These are phyloP conservation scores for Aspergillus aculeatinus DNA, from an alignment of 2,329 filamentous ascomycete species.

Conservation along the genomic window DNA sequence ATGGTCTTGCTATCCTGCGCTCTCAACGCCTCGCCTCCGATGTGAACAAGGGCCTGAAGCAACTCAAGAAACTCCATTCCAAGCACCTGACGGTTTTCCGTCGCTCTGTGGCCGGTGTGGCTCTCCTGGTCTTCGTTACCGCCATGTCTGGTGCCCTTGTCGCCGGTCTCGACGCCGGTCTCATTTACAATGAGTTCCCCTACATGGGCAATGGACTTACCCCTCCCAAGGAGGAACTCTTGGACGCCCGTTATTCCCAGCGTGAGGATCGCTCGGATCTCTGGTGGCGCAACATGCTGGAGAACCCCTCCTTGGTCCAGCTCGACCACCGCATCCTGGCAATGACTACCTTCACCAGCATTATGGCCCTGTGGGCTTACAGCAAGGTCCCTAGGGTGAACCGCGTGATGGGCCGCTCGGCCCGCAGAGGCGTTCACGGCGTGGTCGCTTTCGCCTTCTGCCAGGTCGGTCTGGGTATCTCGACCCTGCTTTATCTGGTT, in stretches of 20 bases:
- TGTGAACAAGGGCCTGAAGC: slow-evolving; percentile 61
- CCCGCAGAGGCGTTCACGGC: slow-evolving; percentile 69
- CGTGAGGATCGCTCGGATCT: slow-evolving; percentile 75
- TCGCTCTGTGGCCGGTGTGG: slow-evolving; percentile 67
- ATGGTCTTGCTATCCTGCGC: slow-evolving; percentile 80
- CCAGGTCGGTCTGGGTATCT: slow-evolving; percentile 84
- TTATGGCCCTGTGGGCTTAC: slow-evolving; percentile 79
- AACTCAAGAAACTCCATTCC: slow-evolving; percentile 62
- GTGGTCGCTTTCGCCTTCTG: slow-evolving; percentile 78
- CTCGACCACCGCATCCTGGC: slow-evolving; percentile 93
- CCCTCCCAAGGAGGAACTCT: slow-evolving; percentile 79
- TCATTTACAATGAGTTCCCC: slow-evolving; percentile 99
- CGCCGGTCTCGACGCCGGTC: slow-evolving; percentile 88
- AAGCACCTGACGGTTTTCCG: slow-evolving; percentile 73
- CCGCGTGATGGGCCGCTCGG: slow-evolving; percentile 61
- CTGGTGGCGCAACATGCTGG: slow-evolving; percentile 96
- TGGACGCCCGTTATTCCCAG: slow-evolving; percentile 81
- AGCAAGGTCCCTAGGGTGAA: slow-evolving; percentile 55
- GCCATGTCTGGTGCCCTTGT: slow-evolving; percentile 93
- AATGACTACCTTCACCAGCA: slow-evolving; percentile 78
- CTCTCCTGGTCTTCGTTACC: slow-evolving; percentile 77
- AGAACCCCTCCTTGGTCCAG: slow-evolving; percentile 94
- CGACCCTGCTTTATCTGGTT: slow-evolving; percentile 89
- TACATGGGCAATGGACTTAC: slow-evolving; percentile 84
- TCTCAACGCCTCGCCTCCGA: slow-evolving; percentile 69